A percentile compares a stretch with the other conserved stretches of the same genome.
These are phyloP conservation scores for Nothophytophthora sp. DNA, from an alignment of 352 stramenopile genomes.

Conservation along the genomic window DNA sequence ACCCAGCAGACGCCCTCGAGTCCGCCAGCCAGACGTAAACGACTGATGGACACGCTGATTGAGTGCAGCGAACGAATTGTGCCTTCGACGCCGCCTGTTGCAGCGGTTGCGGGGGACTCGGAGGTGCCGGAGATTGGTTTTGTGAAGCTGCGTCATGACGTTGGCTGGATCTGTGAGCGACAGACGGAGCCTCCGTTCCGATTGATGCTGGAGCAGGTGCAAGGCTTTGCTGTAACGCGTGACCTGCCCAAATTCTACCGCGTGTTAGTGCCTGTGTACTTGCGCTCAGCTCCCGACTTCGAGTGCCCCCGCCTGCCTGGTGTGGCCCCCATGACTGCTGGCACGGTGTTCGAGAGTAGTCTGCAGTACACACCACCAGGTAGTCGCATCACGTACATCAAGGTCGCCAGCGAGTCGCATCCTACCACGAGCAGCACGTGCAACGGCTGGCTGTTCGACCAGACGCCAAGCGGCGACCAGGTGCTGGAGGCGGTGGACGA, in stretches of 20 bases:
- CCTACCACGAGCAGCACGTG: constrained; percentile 31
- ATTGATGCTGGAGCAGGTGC: constrained; percentile 65
- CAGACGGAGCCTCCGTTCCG: constrained; percentile 46
- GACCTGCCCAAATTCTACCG: constrained; percentile 80
- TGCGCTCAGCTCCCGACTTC: constrained; percentile 75
- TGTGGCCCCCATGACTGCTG: constrained; percentile 56
- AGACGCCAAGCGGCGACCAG: constrained; percentile 62
- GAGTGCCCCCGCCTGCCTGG: constrained; percentile 74
- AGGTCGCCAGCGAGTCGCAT: constrained; percentile 59
- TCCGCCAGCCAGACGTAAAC: constrained; percentile 48
- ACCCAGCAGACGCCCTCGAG: constrained; percentile 19
- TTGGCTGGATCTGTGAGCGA: constrained; percentile 80
- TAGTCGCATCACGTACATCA: constrained; percentile 81
- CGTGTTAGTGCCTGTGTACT: constrained; percentile 62
- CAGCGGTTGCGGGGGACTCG: constrained; percentile 6
- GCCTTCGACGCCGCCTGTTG: constrained; percentile 19
- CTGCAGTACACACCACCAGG: constrained; percentile 79
- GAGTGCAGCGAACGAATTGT: constrained; percentile 83
- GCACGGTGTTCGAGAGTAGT: constrained; percentile 79
- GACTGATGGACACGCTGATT: constrained; percentile 68
- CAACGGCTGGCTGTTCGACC: constrained; percentile 73
- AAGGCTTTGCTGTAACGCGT: constrained; percentile 66
- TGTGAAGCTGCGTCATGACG: constrained; percentile 81
- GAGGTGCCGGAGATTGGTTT: constrained; percentile 56
- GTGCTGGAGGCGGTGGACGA: constrained; percentile 72